A percentile compares a stretch with the other conserved stretches of the same genome.
These are phyloP conservation scores for Parascedosporium putredinis DNA, from an alignment of 2,329 filamentous ascomycete species.

Conservation along the genomic window DNA sequence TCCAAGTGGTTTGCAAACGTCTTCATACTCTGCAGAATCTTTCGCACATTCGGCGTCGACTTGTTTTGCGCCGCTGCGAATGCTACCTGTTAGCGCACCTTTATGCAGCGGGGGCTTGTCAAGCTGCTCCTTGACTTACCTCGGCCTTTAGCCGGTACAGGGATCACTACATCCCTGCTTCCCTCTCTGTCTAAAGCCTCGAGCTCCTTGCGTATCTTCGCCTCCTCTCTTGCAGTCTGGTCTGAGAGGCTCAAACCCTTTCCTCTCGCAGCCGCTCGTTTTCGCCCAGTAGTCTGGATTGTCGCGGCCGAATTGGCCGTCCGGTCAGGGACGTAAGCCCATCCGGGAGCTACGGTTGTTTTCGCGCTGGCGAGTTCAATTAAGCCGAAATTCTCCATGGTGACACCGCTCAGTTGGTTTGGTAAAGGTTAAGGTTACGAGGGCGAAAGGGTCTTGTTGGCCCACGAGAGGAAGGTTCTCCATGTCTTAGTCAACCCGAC, in stretches of 20 bases:
- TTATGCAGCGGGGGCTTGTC: too few species aligned
- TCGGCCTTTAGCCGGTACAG: conserved; percentile 47
- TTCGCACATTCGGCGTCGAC: conserved; percentile 60
- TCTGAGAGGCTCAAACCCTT: conserved; percentile 47
- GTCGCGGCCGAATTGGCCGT: conserved; percentile 43
- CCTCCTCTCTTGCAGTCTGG: conserved; percentile 70
- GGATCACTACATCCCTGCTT: conserved; percentile 59
- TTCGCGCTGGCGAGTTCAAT: conserved; percentile 68
- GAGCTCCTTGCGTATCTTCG: conserved; percentile 70
- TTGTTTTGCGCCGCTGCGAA: conserved; percentile 33
- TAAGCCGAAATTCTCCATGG: conserved; percentile 63
- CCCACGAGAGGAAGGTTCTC: too few species aligned
- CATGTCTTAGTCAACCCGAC: too few species aligned
- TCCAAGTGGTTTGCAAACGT: conserved; percentile 76
- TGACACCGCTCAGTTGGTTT: conserved; percentile 7
- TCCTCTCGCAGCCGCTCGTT: conserved; percentile 57
- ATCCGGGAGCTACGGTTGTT: conserved; percentile 67
- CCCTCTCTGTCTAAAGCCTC: conserved; percentile 76
- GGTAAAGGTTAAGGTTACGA: too few species aligned
- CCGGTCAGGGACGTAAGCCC: conserved; percentile 80
- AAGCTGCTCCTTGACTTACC: conserved; percentile 18
- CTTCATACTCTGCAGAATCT: conserved; percentile 71
- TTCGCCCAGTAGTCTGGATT: conserved; percentile 47
- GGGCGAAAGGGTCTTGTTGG: not conserved
- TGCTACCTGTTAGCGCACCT: not conserved